These are phyloP conservation scores for Vaccinium corymbosum DNA, from an alignment of 148 eudicot genomes.

Conservation along the genomic window DNA sequence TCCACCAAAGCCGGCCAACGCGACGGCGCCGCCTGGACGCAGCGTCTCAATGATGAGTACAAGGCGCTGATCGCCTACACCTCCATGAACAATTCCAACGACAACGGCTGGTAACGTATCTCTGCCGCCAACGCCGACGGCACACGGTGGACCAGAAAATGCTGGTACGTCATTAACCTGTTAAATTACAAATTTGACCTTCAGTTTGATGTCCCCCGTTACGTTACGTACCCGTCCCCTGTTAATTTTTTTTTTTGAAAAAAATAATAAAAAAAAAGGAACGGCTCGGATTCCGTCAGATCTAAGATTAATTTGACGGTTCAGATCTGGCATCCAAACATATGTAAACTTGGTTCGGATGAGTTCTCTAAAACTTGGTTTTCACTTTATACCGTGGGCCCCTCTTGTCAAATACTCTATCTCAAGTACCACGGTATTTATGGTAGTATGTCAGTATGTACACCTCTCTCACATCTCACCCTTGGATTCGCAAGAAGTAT, in stretches of 20 bases:
- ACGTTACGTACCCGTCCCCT: conserved; percentile 92
- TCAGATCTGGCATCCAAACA: no score
- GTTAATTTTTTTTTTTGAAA: not conserved
- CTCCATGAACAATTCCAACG: conserved; percentile 86
- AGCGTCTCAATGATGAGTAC: conserved; percentile 90
- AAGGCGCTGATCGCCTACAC: conserved; percentile 83
- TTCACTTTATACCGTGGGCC: no score
- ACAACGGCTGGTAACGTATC: conserved; percentile 97
- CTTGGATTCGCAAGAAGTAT: no score
- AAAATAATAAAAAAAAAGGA: no score
- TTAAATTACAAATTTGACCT: conserved; percentile 90
- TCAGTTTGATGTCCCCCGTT: conserved; percentile 88
- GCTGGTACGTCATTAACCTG: conserved; percentile 92
- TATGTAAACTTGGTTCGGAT: no score
- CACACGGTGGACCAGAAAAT: conserved; percentile 88
- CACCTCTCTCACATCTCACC: no score
- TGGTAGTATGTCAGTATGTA: no score
- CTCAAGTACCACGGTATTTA: no score
- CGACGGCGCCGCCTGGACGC: conserved; percentile 86
- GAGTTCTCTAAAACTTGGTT: no score
- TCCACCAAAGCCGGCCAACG: conserved; percentile 76
- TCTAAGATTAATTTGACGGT: no score
- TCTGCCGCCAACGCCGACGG: conserved; percentile 84
- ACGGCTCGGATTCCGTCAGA: no score
- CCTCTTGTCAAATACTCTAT: no score